phyloP scores from a whole-genome alignment of 495 filamentous ascomycete genomes.

The Trichoderma erinaceum region DNA sequence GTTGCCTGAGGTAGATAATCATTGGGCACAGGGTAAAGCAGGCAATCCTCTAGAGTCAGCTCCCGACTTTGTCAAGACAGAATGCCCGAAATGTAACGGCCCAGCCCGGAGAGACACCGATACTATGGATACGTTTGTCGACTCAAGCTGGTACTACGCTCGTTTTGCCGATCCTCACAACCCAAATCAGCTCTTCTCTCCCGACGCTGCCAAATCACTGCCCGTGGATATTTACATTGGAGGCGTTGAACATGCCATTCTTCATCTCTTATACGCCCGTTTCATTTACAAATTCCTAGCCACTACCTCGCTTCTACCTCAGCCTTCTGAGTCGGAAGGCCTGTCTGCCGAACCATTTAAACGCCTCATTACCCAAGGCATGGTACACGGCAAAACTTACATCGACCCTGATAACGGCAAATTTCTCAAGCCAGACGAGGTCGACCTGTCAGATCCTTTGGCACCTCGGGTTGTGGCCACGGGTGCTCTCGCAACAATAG shows the following conservation, averaged over 20 bases:
- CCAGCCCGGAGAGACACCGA: slow-evolving; percentile 78
- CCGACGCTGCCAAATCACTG: slow-evolving; percentile 43
- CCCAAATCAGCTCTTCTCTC: slow-evolving; percentile 51
- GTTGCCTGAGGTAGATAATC: slow-evolving; percentile 61
- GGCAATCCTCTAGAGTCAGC: slow-evolving; percentile 72
- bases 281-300: slow-evolving; percentile 86
- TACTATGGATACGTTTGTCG: slow-evolving; percentile 94
- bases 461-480: slow-evolving; percentile 56
- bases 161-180: slow-evolving; percentile 69
- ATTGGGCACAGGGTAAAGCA: slow-evolving; percentile 60
- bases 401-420: slow-evolving; percentile 65
- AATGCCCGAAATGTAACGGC: slow-evolving; percentile 66
- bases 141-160: slow-evolving; percentile 89
- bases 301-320: slow-evolving; percentile 36
- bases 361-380: slow-evolving; percentile 75
- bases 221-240: slow-evolving; percentile 85
- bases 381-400: slow-evolving; percentile 86
- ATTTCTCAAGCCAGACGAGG: slow-evolving; percentile 72
- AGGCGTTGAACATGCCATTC: slow-evolving; percentile 82
- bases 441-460: slow-evolving; percentile 54
- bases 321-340: slow-evolving; percentile 18
- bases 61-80: slow-evolving; percentile 66
- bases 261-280: slow-evolving; percentile 85
- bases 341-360: slow-evolving; percentile 69
- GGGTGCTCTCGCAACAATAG: slow-evolving; percentile 50